A percentile compares a stretch with the other conserved stretches of the same genome.
Evolutionary conservation across 2,329 filamentous ascomycete species (phyloP).

Genomic region (Penicillium sp.): DNA sequence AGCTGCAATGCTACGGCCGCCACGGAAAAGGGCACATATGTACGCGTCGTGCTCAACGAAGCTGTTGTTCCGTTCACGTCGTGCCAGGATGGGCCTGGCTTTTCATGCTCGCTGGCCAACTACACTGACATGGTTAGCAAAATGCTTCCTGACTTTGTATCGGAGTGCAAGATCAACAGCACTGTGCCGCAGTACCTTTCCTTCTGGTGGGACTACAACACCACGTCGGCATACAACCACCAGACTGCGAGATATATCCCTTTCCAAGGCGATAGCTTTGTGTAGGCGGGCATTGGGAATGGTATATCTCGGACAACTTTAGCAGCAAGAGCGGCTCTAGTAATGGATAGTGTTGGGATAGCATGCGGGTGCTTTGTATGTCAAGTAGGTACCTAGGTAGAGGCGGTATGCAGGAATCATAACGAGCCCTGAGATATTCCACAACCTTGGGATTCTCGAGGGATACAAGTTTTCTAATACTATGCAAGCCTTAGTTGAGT

Average conservation of each 20-base stretch:
- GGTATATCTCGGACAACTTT: not conserved
- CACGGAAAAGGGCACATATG: slow-evolving; percentile 13
- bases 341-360: not conserved
- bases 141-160: slow-evolving; percentile 7
- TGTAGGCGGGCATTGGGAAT: not conserved
- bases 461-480: no score
- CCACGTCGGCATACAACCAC: slow-evolving; percentile 3
- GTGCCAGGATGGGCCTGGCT: slow-evolving; percentile 19
- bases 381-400: not conserved
- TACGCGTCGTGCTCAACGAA: slow-evolving; percentile 22
- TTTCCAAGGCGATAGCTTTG: not conserved
- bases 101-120: slow-evolving; percentile 14
- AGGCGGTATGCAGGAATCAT: no score
- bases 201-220: slow-evolving; percentile 20
- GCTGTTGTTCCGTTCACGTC: slow-evolving; percentile 17
- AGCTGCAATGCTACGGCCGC: slow-evolving; percentile 17
- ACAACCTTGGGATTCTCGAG: no score
- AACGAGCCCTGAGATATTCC: no score
- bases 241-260: slow-evolving; percentile 5
- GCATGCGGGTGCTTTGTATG: not conserved
- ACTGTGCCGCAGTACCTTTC: slow-evolving; percentile 13
- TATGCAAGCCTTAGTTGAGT: no score
- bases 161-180: slow-evolving; percentile 10
- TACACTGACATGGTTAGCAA: slow-evolving; percentile 9
- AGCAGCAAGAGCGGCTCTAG: not conserved